Conservation (phyloP, 305 asterid genomes). For the Solanum hybrid region DNA sequence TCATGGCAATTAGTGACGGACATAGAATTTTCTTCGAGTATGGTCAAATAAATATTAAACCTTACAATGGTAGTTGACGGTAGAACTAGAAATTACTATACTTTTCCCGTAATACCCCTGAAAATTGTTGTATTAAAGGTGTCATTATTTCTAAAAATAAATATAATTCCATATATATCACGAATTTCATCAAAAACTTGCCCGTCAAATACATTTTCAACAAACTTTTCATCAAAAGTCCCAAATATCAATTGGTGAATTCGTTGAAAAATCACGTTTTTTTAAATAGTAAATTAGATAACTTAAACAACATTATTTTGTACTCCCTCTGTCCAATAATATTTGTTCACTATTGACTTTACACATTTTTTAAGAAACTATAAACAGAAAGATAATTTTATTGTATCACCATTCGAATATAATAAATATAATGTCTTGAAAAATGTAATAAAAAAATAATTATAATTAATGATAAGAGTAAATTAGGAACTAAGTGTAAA, state of each 20-base stretch:
- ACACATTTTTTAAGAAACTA: too few relatives aligned
- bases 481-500: too few relatives aligned
- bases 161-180: too few relatives aligned
- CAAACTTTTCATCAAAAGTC: neutral
- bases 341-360: too few relatives aligned
- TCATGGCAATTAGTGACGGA: neutral
- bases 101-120: neutral
- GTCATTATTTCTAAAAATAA: neutral
- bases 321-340: neutral
- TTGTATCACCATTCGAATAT: too few relatives aligned
- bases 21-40: too few relatives aligned
- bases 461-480: too few relatives aligned
- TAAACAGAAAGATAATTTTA: too few relatives aligned
- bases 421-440: too few relatives aligned
- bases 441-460: too few relatives aligned
- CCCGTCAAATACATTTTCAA: neutral
- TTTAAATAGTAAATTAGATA: too few relatives aligned
- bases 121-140: neutral
- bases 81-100: neutral
- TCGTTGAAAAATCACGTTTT: neutral
- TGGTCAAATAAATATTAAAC: neutral
- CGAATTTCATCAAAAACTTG: neutral
- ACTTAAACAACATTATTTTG: neutral
- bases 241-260: neutral
- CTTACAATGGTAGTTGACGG: neutral